A percentile compares a stretch with the other conserved stretches of the same genome.
Evolutionary conservation across 495 filamentous ascomycete species (phyloP).

Genomic region (Delitschia confertaspora): DNA sequence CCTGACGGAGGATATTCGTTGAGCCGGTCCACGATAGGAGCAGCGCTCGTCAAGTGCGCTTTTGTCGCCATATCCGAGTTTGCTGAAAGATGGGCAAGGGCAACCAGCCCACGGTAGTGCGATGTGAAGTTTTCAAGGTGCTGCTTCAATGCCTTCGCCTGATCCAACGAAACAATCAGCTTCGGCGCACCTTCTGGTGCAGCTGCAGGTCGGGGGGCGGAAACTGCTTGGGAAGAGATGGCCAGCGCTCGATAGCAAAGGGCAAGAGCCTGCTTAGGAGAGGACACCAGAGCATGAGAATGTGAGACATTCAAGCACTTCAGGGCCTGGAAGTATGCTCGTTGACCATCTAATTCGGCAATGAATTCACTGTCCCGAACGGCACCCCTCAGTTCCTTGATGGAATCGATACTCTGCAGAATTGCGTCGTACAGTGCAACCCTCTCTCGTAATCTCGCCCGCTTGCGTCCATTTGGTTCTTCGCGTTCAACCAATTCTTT

Average conservation of each 20-base stretch:
- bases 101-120: slow-evolving; percentile 72
- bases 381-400: slow-evolving; percentile 81
- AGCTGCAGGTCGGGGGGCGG: slow-evolving; percentile 10
- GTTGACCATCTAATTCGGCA: slow-evolving; percentile 65
- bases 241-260: slow-evolving; percentile 62
- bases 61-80: slow-evolving; percentile 32
- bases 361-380: slow-evolving; percentile 75
- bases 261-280: slow-evolving; percentile 74
- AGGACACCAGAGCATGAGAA: slow-evolving; percentile 66
- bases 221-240: slow-evolving; percentile 38
- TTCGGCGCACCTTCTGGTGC: slow-evolving; percentile 40
- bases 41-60: slow-evolving; percentile 27
- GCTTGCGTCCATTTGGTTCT: slow-evolving; percentile 55
- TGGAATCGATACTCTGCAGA: slow-evolving; percentile 79
- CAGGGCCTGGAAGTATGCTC: slow-evolving; percentile 77
- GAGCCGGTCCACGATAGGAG: slow-evolving; percentile 61
- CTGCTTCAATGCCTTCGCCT: slow-evolving; percentile 48
- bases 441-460: slow-evolving; percentile 75
- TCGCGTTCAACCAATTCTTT: slow-evolving; percentile 41
- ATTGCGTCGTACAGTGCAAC: slow-evolving; percentile 90
- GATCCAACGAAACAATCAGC: slow-evolving; percentile 49
- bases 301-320: slow-evolving; percentile 82
- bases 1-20: slow-evolving; percentile 59
- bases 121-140: slow-evolving; percentile 60
- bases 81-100: slow-evolving; percentile 53